These are phyloP conservation scores for Phytophthora melonis DNA, from an alignment of 352 stramenopile genomes.

Conservation along the genomic window DNA sequence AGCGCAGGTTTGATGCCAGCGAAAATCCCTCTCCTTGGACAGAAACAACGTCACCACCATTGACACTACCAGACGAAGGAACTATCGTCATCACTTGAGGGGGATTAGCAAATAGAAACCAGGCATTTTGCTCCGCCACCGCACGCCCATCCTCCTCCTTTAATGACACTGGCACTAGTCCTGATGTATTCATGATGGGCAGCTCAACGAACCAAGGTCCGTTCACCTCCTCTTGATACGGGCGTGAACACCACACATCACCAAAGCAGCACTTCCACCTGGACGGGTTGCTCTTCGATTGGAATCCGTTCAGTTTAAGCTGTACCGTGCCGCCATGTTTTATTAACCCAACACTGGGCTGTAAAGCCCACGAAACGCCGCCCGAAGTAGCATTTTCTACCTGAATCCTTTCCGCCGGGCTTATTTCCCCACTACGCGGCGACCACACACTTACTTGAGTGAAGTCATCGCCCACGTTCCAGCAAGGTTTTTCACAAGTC, in stretches of 20 bases:
- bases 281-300: not conserved
- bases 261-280: slow-evolving; percentile 55
- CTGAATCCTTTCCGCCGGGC: slow-evolving; percentile 11
- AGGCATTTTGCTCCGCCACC: slow-evolving; percentile 27
- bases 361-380: slow-evolving; percentile 35
- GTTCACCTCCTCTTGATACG: slow-evolving; percentile 8
- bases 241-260: slow-evolving; percentile 26
- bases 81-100: slow-evolving; percentile 39
- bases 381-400: slow-evolving; percentile 3
- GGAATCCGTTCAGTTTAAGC: slow-evolving; percentile 13
- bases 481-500: slow-evolving; percentile 37
- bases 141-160: not conserved
- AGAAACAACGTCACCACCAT: slow-evolving; percentile 36
- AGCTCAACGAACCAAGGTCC: slow-evolving; percentile 23
- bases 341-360: slow-evolving; percentile 29
- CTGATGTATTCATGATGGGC: slow-evolving; percentile 24
- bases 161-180: slow-evolving; percentile 38
- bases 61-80: slow-evolving; percentile 21
- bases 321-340: slow-evolving; percentile 18
- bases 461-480: slow-evolving; percentile 20
- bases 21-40: slow-evolving; percentile 44
- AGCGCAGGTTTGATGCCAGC: slow-evolving; percentile 24
- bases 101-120: slow-evolving; percentile 45
- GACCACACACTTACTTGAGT: slow-evolving; percentile 49
- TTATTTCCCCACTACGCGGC: slow-evolving; percentile 23